Evolutionary conservation across 495 filamentous ascomycete genomes (phyloP).

Genomic region (Acidomyces sp.): DNA sequence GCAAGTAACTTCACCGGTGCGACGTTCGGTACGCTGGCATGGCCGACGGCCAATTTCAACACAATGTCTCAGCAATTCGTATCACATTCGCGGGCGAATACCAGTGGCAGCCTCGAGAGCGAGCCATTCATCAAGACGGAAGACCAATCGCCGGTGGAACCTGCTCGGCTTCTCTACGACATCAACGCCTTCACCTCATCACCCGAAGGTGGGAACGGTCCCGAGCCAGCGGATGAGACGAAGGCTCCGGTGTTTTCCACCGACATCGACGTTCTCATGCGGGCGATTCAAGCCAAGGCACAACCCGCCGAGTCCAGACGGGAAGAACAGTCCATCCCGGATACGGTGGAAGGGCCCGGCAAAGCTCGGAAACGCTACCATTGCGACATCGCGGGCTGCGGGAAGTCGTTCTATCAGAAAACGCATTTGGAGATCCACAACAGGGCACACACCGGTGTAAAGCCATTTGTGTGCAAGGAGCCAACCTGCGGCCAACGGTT

Average conservation of each 20-base stretch:
- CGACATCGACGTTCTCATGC: conserved; percentile 82
- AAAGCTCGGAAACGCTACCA: conserved; percentile 51
- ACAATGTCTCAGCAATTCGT: not conserved
- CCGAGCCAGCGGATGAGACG: conserved; percentile 14
- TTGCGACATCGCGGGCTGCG: conserved; percentile 62
- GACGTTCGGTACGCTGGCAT: conserved; percentile 13
- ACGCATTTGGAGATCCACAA: conserved; percentile 89
- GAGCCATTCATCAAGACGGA: conserved; percentile 27
- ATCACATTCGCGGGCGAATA: not conserved
- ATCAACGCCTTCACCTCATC: conserved; percentile 3
- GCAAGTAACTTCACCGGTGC: not conserved
- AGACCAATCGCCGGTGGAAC: conserved; percentile 23
- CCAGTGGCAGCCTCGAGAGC: conserved; percentile 5
- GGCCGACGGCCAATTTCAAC: conserved; percentile 4
- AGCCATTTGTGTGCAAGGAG: conserved; percentile 75
- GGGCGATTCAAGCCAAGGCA: conserved; percentile 66
- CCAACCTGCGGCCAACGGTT: conserved; percentile 67
- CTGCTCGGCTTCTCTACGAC: conserved; percentile 23
- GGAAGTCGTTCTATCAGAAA: conserved; percentile 79
- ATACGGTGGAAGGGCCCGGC: conserved; percentile 1
- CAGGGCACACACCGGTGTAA: conserved; percentile 78
- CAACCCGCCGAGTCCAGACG: conserved; percentile 31
- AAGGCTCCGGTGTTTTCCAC: conserved; percentile 52
- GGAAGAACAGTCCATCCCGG: conserved; percentile 25
- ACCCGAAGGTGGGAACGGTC: conserved; percentile 4